Evolutionary conservation across 2,329 filamentous ascomycete species (phyloP).

Genomic region (Exophiala viscosa): DNA sequence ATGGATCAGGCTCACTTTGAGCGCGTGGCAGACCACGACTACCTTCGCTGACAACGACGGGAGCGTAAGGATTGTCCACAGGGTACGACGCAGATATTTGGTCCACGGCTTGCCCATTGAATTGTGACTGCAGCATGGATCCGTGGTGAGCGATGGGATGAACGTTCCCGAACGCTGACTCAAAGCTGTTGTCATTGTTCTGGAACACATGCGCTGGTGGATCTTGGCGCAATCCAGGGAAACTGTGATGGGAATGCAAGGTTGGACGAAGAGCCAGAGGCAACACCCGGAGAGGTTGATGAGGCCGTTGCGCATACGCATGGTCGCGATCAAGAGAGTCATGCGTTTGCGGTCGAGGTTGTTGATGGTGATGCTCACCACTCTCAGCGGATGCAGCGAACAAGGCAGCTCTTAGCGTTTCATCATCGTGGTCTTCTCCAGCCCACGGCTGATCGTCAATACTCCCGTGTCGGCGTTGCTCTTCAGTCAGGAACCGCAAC

Average conservation of each 20-base stretch:
- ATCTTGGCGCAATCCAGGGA: constrained; percentile 3
- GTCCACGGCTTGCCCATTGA: not conserved
- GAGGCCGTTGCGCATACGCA: not conserved
- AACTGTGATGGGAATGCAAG: constrained; percentile 14
- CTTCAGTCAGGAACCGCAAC: not conserved
- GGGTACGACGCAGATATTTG: not conserved
- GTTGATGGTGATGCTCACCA: not conserved
- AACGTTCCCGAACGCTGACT: not conserved
- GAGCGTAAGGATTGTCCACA: not conserved
- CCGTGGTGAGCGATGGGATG: no score
- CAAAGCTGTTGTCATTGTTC: not conserved
- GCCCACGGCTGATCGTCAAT: not conserved
- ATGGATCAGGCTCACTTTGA: constrained; percentile 12
- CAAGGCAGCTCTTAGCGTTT: not conserved
- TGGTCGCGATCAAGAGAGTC: not conserved
- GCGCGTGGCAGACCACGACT: constrained; percentile 3
- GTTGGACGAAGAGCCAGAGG: constrained; percentile 6
- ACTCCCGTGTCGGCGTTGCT: not conserved
- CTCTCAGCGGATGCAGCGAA: not conserved
- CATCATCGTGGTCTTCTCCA: not conserved
- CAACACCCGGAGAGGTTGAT: constrained; percentile 4
- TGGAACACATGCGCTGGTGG: not conserved
- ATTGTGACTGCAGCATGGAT: no score
- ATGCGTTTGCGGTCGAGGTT: not conserved
- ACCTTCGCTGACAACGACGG: not conserved